These are phyloP conservation scores for Suillus bovinus DNA, from an alignment of 768 basidiomycete genomes.

Conservation along the genomic window DNA sequence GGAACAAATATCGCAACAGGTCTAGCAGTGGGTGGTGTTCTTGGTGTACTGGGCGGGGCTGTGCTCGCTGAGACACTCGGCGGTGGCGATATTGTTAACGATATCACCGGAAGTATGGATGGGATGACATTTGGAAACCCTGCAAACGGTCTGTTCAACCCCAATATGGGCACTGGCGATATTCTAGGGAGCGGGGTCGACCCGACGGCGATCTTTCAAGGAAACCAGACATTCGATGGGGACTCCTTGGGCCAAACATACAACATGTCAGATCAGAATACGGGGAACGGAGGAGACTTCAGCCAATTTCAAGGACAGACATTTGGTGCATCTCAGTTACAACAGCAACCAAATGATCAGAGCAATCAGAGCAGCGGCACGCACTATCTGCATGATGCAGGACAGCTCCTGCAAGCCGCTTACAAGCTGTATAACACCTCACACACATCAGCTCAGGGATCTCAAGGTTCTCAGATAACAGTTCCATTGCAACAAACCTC, in stretches of 20 bases:
- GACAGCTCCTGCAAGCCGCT: neutral
- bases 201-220: neutral
- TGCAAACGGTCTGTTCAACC: neutral
- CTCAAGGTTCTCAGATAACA: neutral
- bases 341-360: neutral
- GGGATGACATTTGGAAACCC: neutral
- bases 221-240: neutral
- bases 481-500: neutral
- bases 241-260: neutral
- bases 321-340: neutral
- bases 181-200: neutral
- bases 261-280: neutral
- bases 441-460: neutral
- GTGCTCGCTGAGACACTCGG: neutral
- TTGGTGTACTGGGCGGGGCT: neutral
- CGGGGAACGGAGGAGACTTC: neutral
- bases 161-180: neutral
- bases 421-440: neutral
- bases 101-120: conserved; percentile 2
- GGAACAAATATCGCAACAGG: neutral
- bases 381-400: conserved; percentile 2
- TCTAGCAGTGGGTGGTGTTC: neutral
- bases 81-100: neutral
- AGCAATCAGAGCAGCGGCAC: neutral
- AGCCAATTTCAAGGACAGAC: neutral